Evolutionary conservation across 345 rosid genomes (phyloP), one percentile per base, ranked within the genome.

Genomic region (Hevea brasiliensis): DNA sequence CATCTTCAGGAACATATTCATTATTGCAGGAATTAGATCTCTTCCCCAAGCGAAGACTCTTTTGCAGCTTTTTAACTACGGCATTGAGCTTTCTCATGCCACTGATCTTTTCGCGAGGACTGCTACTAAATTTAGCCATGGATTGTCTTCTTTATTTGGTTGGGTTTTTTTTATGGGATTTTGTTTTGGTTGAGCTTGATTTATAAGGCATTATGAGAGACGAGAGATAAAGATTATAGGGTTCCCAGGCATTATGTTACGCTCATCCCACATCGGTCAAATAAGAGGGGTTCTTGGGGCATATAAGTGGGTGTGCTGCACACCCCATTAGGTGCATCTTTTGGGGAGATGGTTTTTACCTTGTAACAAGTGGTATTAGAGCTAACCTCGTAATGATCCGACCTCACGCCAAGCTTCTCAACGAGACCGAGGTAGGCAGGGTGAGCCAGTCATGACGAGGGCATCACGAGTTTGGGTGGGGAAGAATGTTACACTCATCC

Each of bases 1-100:
- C 94, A 67, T 91, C 97, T 71, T 85, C 79, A 0, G 94, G 94
- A 59, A 87, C 88, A 53, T 37, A 67, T 7, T 76, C 74, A 12
- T 73, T 57, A 23, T 13, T 14, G 24, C 42, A 26, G n/a, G 68
- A 37, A 8, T 40, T 26, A 14, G 35, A 32, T 20, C 64, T 76
- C 41, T 63, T 76, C 71, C 63, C 79, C 56, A 61, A 27, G 14
- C 9, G 60, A 8, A 66, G 71, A 18, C 73, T 69, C 64, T 62
- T 61, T 18, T 69, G 74, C 15, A 68, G 64, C 79, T 50, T 61
- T 51, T 61, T 75, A 1, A 68, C 79, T 3, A 62, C 73, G 35
- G 47, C 48, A 23, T 57, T 76, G 8, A 64, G 62, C 57, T 63
- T 45, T 24, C 61, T 62, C 1, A 69, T 45, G 32, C 79, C 74